phyloP scores from a whole-genome alignment of 2,329 filamentous ascomycete genomes.

The Ophiostoma sp. region DNA sequence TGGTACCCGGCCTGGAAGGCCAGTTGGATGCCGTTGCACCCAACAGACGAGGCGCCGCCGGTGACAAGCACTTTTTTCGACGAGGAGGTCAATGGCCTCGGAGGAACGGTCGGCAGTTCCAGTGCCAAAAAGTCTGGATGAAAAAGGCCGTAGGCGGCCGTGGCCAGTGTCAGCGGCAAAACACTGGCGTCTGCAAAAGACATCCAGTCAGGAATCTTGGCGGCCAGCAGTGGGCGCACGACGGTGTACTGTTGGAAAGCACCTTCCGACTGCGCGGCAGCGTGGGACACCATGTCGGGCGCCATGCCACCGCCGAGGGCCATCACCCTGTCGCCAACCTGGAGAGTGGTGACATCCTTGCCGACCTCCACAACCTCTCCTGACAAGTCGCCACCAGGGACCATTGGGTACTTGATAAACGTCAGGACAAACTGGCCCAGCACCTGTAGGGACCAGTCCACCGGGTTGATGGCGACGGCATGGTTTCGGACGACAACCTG shows the following conservation, averaged over 20 bases:
- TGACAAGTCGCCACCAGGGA: slow-evolving; percentile 51
- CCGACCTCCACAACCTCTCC: slow-evolving; percentile 46
- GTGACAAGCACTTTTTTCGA: slow-evolving; percentile 35
- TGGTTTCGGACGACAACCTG: slow-evolving; percentile 14
- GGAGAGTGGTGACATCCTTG: slow-evolving; percentile 37
- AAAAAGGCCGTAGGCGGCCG: slow-evolving; percentile 35
- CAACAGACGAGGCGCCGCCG: slow-evolving; percentile 50
- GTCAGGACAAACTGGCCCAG: neutral
- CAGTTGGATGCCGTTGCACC: slow-evolving; percentile 49
- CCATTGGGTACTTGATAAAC: slow-evolving; percentile 42
- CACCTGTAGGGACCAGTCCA: slow-evolving; percentile 4
- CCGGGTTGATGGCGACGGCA: slow-evolving; percentile 20
- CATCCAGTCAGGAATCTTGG: slow-evolving; percentile 4
- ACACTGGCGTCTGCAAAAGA: slow-evolving; percentile 42
- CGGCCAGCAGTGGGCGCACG: neutral
- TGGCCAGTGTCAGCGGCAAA: slow-evolving; percentile 35
- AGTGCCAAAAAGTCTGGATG: slow-evolving; percentile 31
- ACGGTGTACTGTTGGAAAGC: slow-evolving; percentile 14
- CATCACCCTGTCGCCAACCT: slow-evolving; percentile 34
- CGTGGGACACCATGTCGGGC: neutral
- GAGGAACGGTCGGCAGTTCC: slow-evolving; percentile 19
- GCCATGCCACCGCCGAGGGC: slow-evolving; percentile 21
- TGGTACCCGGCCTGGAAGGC: slow-evolving; percentile 46
- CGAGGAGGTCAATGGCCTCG: neutral
- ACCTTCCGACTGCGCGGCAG: neutral